These are phyloP conservation scores for Purshia tridentata DNA, from an alignment of 306 rosid genomes.

Conservation along the genomic window DNA sequence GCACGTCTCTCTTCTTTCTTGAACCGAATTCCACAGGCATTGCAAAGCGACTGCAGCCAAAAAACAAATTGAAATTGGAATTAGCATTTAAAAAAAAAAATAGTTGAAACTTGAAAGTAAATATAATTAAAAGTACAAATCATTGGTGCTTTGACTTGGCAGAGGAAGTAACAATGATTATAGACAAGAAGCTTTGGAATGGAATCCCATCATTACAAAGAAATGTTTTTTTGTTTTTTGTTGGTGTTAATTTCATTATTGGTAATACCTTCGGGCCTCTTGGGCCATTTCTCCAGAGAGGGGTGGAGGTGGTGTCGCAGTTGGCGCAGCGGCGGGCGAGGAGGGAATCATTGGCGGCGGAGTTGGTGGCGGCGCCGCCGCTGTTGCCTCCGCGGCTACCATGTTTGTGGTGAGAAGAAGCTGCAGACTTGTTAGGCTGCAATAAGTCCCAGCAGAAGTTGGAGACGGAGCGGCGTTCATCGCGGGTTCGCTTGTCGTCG, in stretches of 20 bases:
- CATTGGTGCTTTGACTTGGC: slow-evolving; percentile 22
- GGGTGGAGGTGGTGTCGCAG: slow-evolving; percentile 98
- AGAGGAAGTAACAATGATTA: slow-evolving; percentile 11
- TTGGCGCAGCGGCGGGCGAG: slow-evolving; percentile 96
- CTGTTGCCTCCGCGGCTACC: slow-evolving; percentile 13
- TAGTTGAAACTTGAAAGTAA: background rate
- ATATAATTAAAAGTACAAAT: background rate
- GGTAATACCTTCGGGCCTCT: slow-evolving; percentile 85
- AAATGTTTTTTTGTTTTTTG: too few relatives aligned
- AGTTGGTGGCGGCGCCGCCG: background rate
- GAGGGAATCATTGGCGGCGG: slow-evolving; percentile 51
- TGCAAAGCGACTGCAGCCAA: slow-evolving; percentile 77
- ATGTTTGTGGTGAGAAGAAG: slow-evolving; percentile 28
- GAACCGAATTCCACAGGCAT: slow-evolving; percentile 98
- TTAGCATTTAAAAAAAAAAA: background rate
- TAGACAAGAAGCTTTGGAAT: background rate
- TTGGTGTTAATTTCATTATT: background rate
- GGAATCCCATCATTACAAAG: background rate
- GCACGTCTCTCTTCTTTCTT: slow-evolving; percentile 95
- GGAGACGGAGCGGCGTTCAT: slow-evolving; percentile 36
- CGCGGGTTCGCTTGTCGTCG: slow-evolving; percentile 1
- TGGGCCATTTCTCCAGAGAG: slow-evolving; percentile 98
- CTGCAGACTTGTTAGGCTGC: slow-evolving; percentile 43
- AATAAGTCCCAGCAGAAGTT: slow-evolving; percentile 82
- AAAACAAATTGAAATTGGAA: background rate